Evolutionary conservation across 2,329 filamentous ascomycete species (phyloP).

Genomic region (Alternaria sp.): DNA sequence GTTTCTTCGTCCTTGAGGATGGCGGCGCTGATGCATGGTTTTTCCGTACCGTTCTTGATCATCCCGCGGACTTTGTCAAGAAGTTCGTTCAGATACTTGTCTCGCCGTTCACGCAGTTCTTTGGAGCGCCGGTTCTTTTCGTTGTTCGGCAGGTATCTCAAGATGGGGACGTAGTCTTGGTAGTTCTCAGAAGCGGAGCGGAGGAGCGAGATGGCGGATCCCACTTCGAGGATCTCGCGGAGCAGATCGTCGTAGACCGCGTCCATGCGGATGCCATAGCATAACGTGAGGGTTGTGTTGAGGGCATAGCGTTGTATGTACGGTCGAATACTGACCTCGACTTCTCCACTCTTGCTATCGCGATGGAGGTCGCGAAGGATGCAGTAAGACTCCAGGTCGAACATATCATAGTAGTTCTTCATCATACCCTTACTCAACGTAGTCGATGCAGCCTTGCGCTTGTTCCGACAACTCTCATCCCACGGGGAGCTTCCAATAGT

Average conservation of each 20-base stretch:
- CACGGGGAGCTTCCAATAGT: slow-evolving; percentile 65
- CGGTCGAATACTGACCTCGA: slow-evolving; percentile 59
- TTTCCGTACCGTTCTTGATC: slow-evolving; percentile 62
- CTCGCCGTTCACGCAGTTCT: slow-evolving; percentile 55
- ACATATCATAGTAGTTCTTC: slow-evolving; percentile 62
- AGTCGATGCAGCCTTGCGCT: slow-evolving; percentile 61
- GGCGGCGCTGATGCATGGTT: slow-evolving; percentile 63
- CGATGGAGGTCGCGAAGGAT: slow-evolving; percentile 59
- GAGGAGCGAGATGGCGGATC: slow-evolving; percentile 61
- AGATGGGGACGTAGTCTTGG: slow-evolving; percentile 62
- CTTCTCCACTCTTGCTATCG: slow-evolving; percentile 54
- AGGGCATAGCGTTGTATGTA: slow-evolving; percentile 64
- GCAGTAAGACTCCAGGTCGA: slow-evolving; percentile 63
- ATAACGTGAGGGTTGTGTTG: slow-evolving; percentile 64
- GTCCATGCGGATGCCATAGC: slow-evolving; percentile 66
- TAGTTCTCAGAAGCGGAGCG: slow-evolving; percentile 63
- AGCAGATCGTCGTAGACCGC: slow-evolving; percentile 61
- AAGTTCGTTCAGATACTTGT: slow-evolving; percentile 61
- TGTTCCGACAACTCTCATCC: slow-evolving; percentile 64
- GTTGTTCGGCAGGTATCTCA: slow-evolving; percentile 63
- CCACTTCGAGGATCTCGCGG: slow-evolving; percentile 63
- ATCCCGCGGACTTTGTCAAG: slow-evolving; percentile 61
- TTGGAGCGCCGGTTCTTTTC: slow-evolving; percentile 52
- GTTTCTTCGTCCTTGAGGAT: slow-evolving; percentile 65
- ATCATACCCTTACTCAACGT: slow-evolving; percentile 59